Percentiles rank a stretch among this genome's conserved stretches.
Conservation (phyloP, 768 basidiomycete genomes). For the Albatrellus ellisii region DNA sequence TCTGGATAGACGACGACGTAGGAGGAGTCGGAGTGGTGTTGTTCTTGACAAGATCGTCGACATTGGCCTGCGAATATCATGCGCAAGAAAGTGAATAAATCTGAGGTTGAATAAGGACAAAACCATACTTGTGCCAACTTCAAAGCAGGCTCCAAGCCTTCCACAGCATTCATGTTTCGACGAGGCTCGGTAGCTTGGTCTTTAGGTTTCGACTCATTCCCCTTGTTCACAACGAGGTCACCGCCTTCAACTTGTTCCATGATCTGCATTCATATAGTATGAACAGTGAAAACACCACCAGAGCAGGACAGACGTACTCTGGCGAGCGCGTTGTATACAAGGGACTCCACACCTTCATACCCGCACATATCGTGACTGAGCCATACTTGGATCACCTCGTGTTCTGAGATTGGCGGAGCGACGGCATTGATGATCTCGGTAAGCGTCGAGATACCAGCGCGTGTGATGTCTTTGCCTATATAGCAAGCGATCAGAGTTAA, state of each 20-base stretch:
- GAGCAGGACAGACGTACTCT: slow-evolving; percentile 35
- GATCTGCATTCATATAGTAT: slow-evolving; percentile 36
- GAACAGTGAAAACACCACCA: background rate
- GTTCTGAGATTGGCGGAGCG: slow-evolving; percentile 95
- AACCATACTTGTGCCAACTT: slow-evolving; percentile 67
- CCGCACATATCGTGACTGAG: slow-evolving; percentile 94
- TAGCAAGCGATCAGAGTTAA: slow-evolving; percentile 7
- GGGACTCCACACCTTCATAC: slow-evolving; percentile 86
- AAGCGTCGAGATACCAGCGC: slow-evolving; percentile 77
- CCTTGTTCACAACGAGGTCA: slow-evolving; percentile 78
- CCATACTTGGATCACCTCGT: slow-evolving; percentile 95
- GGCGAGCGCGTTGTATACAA: slow-evolving; percentile 82
- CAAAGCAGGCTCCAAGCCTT: slow-evolving; percentile 72
- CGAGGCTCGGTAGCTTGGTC: slow-evolving; percentile 28
- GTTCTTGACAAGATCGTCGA: slow-evolving; percentile 62
- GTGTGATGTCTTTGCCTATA: slow-evolving; percentile 80
- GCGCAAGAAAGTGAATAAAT: background rate
- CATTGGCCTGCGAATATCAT: slow-evolving; percentile 41
- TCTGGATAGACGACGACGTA: slow-evolving; percentile 23
- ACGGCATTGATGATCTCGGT: slow-evolving; percentile 92
- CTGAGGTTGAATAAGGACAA: slow-evolving; percentile 1
- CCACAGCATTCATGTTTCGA: slow-evolving; percentile 71
- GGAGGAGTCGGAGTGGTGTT: slow-evolving; percentile 29
- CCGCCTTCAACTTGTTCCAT: slow-evolving; percentile 94
- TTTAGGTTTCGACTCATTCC: slow-evolving; percentile 63